Conservation (phyloP, 768 basidiomycete genomes). For the Russula lepida region DNA sequence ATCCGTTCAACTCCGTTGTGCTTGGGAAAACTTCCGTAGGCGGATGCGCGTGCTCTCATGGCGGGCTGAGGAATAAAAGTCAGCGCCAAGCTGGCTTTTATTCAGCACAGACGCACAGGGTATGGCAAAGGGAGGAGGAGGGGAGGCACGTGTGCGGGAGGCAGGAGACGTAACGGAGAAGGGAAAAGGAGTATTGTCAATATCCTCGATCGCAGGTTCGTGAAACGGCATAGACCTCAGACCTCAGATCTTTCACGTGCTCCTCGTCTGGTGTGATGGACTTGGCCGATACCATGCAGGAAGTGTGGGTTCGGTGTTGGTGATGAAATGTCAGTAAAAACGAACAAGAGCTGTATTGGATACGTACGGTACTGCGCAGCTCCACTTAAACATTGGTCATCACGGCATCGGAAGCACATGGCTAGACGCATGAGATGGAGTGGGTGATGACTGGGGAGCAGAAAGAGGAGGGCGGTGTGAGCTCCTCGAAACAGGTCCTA, state of each 20-base stretch:
- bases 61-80: slow-evolving; percentile 28
- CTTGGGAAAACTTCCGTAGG: slow-evolving; percentile 85
- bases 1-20: slow-evolving; percentile 63
- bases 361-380: no score
- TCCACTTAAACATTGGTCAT: no score
- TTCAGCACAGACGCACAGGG: slow-evolving; percentile 37
- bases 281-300: no score
- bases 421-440: neutral
- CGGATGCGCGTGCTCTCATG: slow-evolving; percentile 36
- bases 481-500: neutral
- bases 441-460: neutral
- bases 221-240: slow-evolving; percentile 9
- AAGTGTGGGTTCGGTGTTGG: no score
- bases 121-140: slow-evolving; percentile 41
- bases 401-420: neutral
- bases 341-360: no score
- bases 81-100: slow-evolving; percentile 22
- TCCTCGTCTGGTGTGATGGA: no score
- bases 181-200: slow-evolving; percentile 20
- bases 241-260: no score
- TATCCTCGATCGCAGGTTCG: slow-evolving; percentile 23
- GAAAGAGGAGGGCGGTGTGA: neutral
- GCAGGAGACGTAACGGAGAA: slow-evolving; percentile 10
- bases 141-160: neutral
- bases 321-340: no score